phyloP scores from a whole-genome alignment of 768 basidiomycete genomes.

The Kwoniella pini region DNA sequence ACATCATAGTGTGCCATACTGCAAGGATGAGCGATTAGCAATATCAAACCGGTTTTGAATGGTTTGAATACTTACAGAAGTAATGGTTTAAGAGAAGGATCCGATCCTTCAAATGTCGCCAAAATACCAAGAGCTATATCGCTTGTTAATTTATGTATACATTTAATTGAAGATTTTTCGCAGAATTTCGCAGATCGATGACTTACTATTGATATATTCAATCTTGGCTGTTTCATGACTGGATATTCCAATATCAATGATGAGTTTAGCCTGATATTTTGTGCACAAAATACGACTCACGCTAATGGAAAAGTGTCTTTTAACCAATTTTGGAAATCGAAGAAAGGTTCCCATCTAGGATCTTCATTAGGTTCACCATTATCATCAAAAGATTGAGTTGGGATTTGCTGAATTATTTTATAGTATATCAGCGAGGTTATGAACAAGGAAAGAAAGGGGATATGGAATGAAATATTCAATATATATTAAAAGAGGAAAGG shows the following conservation, averaged over 20 bases:
- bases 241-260: not conserved
- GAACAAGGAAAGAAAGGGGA: no score
- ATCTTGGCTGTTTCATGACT: slow-evolving; percentile 39
- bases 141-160: not conserved
- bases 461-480: no score
- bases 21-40: not conserved
- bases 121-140: slow-evolving; percentile 43
- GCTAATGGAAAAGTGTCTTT: slow-evolving; percentile 44
- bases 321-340: slow-evolving; percentile 51
- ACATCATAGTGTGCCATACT: slow-evolving; percentile 53
- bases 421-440: not conserved
- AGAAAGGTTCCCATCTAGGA: slow-evolving; percentile 52
- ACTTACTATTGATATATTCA: slow-evolving; percentile 50
- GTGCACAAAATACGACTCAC: slow-evolving; percentile 22
- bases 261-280: not conserved
- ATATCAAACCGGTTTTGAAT: not conserved
- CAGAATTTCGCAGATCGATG: not conserved
- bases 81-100: slow-evolving; percentile 48
- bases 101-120: slow-evolving; percentile 46
- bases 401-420: slow-evolving; percentile 37
- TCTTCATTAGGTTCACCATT: slow-evolving; percentile 53
- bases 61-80: slow-evolving; percentile 29
- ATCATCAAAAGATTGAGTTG: slow-evolving; percentile 51
- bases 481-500: no score
- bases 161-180: not conserved